Percentiles rank a stretch among this genome's conserved stretches.
Evolutionary conservation across 2,329 filamentous ascomycete genomes (phyloP).

Genomic region (Pseudocercospora fuligena): DNA sequence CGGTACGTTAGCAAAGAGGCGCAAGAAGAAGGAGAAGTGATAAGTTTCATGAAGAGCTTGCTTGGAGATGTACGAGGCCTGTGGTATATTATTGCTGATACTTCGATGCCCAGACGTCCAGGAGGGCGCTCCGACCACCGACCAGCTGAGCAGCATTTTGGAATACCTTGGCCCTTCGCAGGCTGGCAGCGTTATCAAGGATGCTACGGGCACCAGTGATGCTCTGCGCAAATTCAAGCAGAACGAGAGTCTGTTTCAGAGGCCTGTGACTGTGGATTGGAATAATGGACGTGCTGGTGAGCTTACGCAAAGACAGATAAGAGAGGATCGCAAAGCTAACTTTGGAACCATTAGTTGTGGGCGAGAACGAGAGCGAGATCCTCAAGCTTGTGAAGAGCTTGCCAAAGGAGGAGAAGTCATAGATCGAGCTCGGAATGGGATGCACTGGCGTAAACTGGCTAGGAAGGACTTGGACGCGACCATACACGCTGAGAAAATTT

Average conservation of each 20-base stretch:
- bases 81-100: conserved; percentile 8
- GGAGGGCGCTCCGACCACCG: conserved; percentile 76
- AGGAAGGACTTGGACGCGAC: background rate
- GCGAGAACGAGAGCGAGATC: conserved; percentile 86
- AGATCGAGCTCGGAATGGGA: conserved; percentile 21
- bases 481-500: background rate
- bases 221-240: conserved; percentile 79
- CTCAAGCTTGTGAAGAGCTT: conserved; percentile 74
- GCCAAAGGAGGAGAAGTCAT: conserved; percentile 46
- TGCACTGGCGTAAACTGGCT: conserved; percentile 5
- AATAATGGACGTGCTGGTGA: conserved; percentile 79
- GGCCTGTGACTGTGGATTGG: conserved; percentile 91
- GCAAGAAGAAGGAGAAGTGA: background rate
- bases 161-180: conserved; percentile 74
- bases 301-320: conserved; percentile 26
- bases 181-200: conserved; percentile 70
- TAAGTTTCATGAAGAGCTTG: background rate
- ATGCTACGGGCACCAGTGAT: conserved; percentile 74
- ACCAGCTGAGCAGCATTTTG: conserved; percentile 82
- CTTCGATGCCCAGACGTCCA: conserved; percentile 64
- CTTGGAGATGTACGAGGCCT: background rate
- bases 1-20: conserved; percentile 35
- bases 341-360: conserved; percentile 58
- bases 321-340: background rate
- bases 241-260: conserved; percentile 69